Conservation (phyloP, 805 yeast species). For the Ogataea paradorogensis region DNA sequence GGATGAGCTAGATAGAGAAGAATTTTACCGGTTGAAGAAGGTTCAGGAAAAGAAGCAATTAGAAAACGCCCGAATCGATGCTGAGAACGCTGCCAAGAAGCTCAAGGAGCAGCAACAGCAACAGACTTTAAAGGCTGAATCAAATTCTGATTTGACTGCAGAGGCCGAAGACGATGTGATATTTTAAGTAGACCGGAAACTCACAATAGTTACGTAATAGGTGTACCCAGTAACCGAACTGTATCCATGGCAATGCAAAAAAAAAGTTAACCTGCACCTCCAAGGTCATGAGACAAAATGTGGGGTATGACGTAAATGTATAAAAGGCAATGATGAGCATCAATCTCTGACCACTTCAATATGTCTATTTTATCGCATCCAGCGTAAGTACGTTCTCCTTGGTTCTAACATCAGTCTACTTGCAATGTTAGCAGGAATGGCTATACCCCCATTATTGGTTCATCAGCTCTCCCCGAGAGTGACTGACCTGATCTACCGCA, state of each 20-base stretch:
- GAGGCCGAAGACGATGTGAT: conserved; percentile 39
- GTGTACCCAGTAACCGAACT: neutral
- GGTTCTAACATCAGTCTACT: conserved; percentile 8
- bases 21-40: conserved; percentile 92
- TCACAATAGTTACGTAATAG: neutral
- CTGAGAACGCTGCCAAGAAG: conserved; percentile 41
- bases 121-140: neutral
- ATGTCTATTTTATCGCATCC: neutral
- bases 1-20: conserved; percentile 98
- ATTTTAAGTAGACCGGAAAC: conserved; percentile 22
- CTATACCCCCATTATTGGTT: conserved; percentile 16
- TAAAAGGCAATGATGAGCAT: neutral
- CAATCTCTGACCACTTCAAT: neutral
- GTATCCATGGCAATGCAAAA: neutral
- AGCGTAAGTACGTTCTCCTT: conserved; percentile 3
- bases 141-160: conserved; percentile 26
- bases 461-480: conserved; percentile 6
- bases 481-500: conserved; percentile 14
- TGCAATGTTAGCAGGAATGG: conserved; percentile 22
- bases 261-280: neutral
- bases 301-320: neutral
- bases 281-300: neutral
- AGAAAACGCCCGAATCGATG: conserved; percentile 65
- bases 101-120: conserved; percentile 14
- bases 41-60: conserved; percentile 92